Evolutionary conservation across 2,329 filamentous ascomycete species (phyloP), one percentile per base, ranked within the genome.

Genomic region (Clarireedia homoeocarpa): DNA sequence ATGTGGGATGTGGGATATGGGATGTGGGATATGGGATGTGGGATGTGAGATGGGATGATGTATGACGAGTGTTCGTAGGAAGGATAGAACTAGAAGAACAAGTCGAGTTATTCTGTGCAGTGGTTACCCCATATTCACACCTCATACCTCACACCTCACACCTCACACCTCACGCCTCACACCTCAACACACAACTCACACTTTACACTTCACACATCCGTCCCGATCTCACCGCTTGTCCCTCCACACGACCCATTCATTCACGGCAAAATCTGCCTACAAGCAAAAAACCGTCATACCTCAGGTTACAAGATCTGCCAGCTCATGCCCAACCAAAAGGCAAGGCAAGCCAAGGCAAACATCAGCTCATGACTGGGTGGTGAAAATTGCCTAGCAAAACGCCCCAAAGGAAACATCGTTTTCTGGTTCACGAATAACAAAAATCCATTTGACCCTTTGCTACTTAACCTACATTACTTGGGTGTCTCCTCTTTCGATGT

Each of bases 321-420:
- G 27, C 53, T 55, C 46, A 55, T 42, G 53, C 53, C 53, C 47
- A 55, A 55, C 20, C 44, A 47, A 5, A 47, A 47, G 30, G 30
- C 30, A 34, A 9, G 30, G 30, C 12, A 34, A 34, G 30, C 10
- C 30, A 34, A 26, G 20, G 20, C 44, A 47, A 47, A 42, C 6
- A 20, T 20, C 23, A 44, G 17, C n/a, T 48, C 39, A 40, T 49
- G 52, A 54, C 52, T 44, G 17, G 34, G 52, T 49, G 34, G 48
- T 54, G 52, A 42, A 49, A 54, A 48, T 54, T 53, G 34, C 51
- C 9, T 44, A 48, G 34, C 44, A 17, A 44, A 20, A 17, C 20
- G 10, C 40, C 10, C 40, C 9, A 44, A 44, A 44, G 30, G 30
- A 34, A 34, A 34, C 30, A 9, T 34, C 30, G 30, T 34, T 34